These are phyloP conservation scores for Irpex rosettiformis DNA, from an alignment of 1,284 basidiomycete genomes.

Conservation along the genomic window DNA sequence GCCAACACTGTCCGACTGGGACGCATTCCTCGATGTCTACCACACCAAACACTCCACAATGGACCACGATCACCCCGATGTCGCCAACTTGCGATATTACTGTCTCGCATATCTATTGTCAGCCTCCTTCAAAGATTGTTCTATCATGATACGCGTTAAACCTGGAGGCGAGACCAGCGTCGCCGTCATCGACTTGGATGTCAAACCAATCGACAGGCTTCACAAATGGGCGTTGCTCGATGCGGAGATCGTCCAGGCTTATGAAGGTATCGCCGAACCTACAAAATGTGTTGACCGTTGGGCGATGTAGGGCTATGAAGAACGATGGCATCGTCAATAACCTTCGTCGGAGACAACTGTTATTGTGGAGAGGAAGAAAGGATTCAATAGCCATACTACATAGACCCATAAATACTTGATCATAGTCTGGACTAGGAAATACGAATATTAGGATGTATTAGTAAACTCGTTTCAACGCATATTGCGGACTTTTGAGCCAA, in stretches of 20 bases:
- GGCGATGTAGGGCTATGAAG: not conserved
- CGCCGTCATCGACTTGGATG: constrained; percentile 83
- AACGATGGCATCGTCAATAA: not conserved
- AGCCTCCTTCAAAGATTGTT: constrained; percentile 97
- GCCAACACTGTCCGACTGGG: constrained; percentile 26
- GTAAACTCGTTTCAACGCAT: too few relatives aligned
- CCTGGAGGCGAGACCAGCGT: constrained; percentile 30
- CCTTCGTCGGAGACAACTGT: too few relatives aligned
- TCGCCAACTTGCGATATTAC: constrained; percentile 51
- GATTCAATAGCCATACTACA: too few relatives aligned
- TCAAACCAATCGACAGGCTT: constrained; percentile 71
- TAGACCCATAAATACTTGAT: too few relatives aligned
- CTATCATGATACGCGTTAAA: constrained; percentile 67
- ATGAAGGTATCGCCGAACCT: constrained; percentile 26
- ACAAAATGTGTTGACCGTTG: constrained; percentile 10
- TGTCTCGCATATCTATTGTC: constrained; percentile 79
- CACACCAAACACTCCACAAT: constrained; percentile 30
- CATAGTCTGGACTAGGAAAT: too few relatives aligned
- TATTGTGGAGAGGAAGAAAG: too few relatives aligned
- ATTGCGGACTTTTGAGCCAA: too few relatives aligned
- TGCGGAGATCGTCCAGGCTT: constrained; percentile 56
- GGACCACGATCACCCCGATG: constrained; percentile 36
- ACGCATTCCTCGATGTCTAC: constrained; percentile 40
- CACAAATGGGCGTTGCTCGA: constrained; percentile 76
- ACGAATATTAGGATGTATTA: too few relatives aligned